Conservation (phyloP, 805 yeast species). For the Hanseniaspora hatyaiensis region DNA sequence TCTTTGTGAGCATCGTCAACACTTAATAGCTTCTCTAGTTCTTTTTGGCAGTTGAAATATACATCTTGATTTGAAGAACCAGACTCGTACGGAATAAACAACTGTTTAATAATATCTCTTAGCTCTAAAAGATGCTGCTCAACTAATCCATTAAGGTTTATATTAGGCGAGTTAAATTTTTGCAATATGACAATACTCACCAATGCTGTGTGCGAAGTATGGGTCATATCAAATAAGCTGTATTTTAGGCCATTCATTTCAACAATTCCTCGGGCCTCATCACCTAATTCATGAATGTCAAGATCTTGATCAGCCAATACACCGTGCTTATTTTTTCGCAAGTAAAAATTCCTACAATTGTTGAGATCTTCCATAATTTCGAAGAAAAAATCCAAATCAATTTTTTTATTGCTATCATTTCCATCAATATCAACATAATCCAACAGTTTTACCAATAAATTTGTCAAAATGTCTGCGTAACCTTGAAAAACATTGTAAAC, state of each 20-base stretch:
- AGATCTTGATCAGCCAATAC: neutral
- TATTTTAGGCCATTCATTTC: neutral
- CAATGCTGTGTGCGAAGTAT: conserved; percentile 5
- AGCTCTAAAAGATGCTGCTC: neutral
- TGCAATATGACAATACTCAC: conserved; percentile 8
- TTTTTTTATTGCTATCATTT: neutral
- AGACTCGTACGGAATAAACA: neutral
- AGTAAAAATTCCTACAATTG: conserved; percentile 2
- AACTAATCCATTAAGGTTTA: neutral
- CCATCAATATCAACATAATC: neutral
- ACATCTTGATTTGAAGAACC: no score
- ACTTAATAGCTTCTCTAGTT: neutral
- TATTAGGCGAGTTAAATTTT: neutral
- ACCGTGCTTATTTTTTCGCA: conserved; percentile 1
- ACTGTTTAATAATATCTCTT: neutral
- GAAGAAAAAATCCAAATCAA: neutral
- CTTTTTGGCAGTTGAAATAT: neutral
- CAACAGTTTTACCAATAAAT: conserved; percentile 3
- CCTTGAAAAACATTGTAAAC: conserved; percentile 11
- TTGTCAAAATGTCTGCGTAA: conserved; percentile 3
- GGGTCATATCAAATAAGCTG: conserved; percentile 13
- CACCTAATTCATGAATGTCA: neutral
- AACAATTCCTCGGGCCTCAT: neutral
- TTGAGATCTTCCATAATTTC: neutral
- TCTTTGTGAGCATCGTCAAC: neutral